These are phyloP conservation scores for Starmera caribaea DNA, from an alignment of 805 yeast species.

Conservation along the genomic window DNA sequence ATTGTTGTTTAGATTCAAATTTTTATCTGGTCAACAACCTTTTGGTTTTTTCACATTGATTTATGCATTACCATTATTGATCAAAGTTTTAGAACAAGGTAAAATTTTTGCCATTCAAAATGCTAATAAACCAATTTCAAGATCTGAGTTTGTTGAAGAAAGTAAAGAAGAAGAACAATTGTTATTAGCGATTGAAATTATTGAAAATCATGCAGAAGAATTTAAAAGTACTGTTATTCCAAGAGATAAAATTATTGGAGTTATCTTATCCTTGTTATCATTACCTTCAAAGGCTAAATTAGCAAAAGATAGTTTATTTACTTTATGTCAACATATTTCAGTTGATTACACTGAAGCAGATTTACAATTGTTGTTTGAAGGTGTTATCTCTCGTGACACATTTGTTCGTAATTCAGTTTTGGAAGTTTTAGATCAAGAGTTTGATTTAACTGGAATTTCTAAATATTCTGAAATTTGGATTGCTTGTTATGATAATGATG, in stretches of 20 bases:
- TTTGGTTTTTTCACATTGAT: slow-evolving; percentile 61
- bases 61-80: slow-evolving; percentile 67
- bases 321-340: slow-evolving; percentile 71
- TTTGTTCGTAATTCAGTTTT: slow-evolving; percentile 74
- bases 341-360: slow-evolving; percentile 49
- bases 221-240: slow-evolving; percentile 64
- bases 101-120: slow-evolving; percentile 43
- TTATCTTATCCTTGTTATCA: slow-evolving; percentile 56
- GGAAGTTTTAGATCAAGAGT: slow-evolving; percentile 82
- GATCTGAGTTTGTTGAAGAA: slow-evolving; percentile 69
- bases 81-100: slow-evolving; percentile 59
- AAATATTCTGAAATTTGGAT: slow-evolving; percentile 71
- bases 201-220: slow-evolving; percentile 56
- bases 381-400: slow-evolving; percentile 47
- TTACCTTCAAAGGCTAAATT: slow-evolving; percentile 71
- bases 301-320: slow-evolving; percentile 74
- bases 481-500: slow-evolving; percentile 64
- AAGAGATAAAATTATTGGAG: slow-evolving; percentile 50
- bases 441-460: slow-evolving; percentile 34
- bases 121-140: slow-evolving; percentile 40
- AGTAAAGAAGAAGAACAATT: slow-evolving; percentile 85
- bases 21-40: slow-evolving; percentile 62
- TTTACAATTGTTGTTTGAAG: slow-evolving; percentile 44
- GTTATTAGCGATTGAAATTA: slow-evolving; percentile 63
- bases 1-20: slow-evolving; percentile 65